Evolutionary conservation across 768 basidiomycete genomes (phyloP), one percentile per base, ranked within the genome.

Genomic region (Amanita jacksonii): DNA sequence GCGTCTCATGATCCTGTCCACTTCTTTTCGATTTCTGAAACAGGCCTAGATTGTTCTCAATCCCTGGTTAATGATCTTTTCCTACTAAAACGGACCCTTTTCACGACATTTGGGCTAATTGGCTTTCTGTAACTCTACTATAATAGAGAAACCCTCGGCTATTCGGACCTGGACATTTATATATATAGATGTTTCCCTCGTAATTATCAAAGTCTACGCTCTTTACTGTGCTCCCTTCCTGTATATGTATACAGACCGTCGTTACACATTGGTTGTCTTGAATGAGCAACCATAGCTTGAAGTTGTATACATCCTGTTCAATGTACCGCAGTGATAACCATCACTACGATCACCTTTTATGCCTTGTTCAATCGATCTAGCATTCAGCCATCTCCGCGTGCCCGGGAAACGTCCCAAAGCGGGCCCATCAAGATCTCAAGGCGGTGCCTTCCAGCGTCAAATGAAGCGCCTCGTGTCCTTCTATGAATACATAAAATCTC

Each of bases 1-100:
- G 54, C 48, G 77, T 62, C n/a, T 38, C 47, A 32, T 38, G n/a
- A n/a, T n/a, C n/a, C 15, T 15, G 22, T 23, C 15, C n/a, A 7
- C 38, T 13, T 46, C 19, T n/a, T 18, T 4, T n/a, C 20, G 19
- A 10, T 19, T 28, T 23, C 4, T 4, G 8, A 15, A 30, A 50
- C 41, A 34, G 23, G 44, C 32, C 13, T 47, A 69, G 73, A 81
- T 92, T 51, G 78, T 86, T 1, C 70, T 91, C 44, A 91, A 91
- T 54, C 88, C 86, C 0, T 86, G 81, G 81, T 63, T 89, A 48
- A 86, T 86, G 82, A 83, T 85, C 47, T 89, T 88, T 62, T 81
- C 78, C 1, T 75, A 69, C 48, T 75, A 53, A 65, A 49, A 16
- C n/a, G 41, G 41, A 32, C 31, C 19, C 4, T 36, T 36, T 18